Conservation (phyloP, 2,329 filamentous ascomycete genomes). For the Ophiostoma quercus region DNA sequence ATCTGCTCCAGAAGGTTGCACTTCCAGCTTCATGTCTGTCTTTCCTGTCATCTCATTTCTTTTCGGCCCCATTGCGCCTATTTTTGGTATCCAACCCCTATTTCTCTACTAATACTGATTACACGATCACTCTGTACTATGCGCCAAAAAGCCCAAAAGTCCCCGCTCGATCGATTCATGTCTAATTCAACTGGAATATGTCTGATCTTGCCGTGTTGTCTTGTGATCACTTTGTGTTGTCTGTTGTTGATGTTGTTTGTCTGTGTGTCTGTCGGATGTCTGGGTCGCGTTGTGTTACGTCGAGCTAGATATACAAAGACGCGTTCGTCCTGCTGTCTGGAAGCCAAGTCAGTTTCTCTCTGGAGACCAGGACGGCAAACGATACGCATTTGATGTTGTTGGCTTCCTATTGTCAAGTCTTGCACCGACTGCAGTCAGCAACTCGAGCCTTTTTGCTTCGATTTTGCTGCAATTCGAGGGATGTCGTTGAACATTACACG, state of each 20-base stretch:
- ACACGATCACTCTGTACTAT: neutral
- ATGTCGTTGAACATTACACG: neutral
- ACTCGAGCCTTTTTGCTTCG: neutral
- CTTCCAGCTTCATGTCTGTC: neutral
- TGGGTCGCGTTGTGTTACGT: constrained; percentile 1
- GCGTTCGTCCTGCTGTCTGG: neutral
- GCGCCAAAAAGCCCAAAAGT: neutral
- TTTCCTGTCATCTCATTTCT: constrained; percentile 14
- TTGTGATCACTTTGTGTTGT: neutral
- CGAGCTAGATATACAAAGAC: neutral
- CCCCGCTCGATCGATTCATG: constrained; percentile 8
- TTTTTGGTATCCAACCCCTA: constrained; percentile 13
- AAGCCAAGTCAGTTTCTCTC: neutral
- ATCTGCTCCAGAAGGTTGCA: constrained; percentile 1
- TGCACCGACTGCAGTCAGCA: neutral
- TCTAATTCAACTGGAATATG: neutral
- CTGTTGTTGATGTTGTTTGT: neutral
- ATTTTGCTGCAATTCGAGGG: neutral
- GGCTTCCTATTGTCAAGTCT: neutral
- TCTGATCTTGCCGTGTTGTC: neutral
- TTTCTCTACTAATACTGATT: neutral
- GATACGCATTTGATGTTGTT: neutral
- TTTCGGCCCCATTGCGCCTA: constrained; percentile 4
- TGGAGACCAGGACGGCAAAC: neutral
- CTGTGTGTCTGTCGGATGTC: neutral